phyloP scores from a whole-genome alignment of 179 eudicot genomes.

The Drosera spatulata region DNA sequence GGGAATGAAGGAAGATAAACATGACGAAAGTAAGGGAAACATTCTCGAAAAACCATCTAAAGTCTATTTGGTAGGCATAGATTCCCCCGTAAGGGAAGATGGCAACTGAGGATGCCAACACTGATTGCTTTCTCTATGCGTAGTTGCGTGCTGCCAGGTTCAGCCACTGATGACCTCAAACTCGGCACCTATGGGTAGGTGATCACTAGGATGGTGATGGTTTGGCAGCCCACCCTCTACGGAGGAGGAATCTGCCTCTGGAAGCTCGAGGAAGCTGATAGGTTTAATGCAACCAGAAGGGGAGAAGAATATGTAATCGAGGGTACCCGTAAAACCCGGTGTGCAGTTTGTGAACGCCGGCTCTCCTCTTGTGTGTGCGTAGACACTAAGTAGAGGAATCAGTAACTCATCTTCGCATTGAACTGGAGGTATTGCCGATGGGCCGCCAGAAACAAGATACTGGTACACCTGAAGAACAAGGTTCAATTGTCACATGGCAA shows the following conservation, averaged over 20 bases:
- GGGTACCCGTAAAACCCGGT: conserved; percentile 80
- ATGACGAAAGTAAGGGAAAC: too few relatives aligned
- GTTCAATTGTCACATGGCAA: not conserved
- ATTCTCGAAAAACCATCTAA: too few relatives aligned
- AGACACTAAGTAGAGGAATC: conserved; percentile 51
- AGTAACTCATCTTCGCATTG: conserved; percentile 42
- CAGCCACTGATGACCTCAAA: conserved; percentile 34
- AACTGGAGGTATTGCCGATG: conserved; percentile 12
- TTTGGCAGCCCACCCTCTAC: conserved; percentile 72
- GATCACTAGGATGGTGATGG: conserved; percentile 86
- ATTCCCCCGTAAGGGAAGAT: too few relatives aligned
- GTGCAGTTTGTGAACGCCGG: conserved; percentile 88
- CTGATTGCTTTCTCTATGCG: too few relatives aligned
- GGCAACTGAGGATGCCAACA: too few relatives aligned
- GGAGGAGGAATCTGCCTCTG: conserved; percentile 59
- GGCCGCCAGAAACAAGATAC: conserved; percentile 58
- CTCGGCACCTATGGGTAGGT: conserved; percentile 89
- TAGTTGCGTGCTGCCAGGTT: too few relatives aligned
- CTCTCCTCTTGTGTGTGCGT: conserved; percentile 68
- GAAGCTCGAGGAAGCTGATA: conserved; percentile 62
- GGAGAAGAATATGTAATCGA: conserved; percentile 73
- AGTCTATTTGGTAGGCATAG: too few relatives aligned
- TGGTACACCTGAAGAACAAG: conserved; percentile 60
- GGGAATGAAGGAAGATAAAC: too few relatives aligned
- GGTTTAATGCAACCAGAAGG: conserved; percentile 48